Percentiles rank a stretch among this genome's conserved stretches.
phyloP scores from a whole-genome alignment of 2,329 filamentous ascomycete species.

The Coniella vitis region DNA sequence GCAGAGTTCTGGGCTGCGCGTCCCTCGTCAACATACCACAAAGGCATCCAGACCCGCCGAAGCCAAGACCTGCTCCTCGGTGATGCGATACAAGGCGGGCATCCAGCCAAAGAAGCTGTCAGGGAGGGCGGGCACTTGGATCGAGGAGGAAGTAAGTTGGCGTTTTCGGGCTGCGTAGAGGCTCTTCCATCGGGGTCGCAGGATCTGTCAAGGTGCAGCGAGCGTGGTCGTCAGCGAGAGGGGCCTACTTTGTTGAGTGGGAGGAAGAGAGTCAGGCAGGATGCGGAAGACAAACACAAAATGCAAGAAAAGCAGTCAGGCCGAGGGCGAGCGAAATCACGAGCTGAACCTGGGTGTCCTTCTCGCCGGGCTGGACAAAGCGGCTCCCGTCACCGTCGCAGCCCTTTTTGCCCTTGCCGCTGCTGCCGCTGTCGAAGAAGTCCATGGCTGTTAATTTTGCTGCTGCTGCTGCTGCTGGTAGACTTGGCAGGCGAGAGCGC shows the following conservation, averaged over 20 bases:
- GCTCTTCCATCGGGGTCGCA: constrained; percentile 85
- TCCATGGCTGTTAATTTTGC: no score
- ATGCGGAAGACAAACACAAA: constrained; percentile 53
- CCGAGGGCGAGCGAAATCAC: constrained; percentile 66
- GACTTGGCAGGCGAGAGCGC: not conserved
- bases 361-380: constrained; percentile 30
- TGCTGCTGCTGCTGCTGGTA: not conserved
- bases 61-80: constrained; percentile 80
- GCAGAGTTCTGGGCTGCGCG: not conserved
- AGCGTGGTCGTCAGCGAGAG: constrained; percentile 1
- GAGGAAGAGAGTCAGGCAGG: not conserved
- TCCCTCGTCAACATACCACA: constrained; percentile 51
- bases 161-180: constrained; percentile 86
- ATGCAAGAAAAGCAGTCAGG: constrained; percentile 62
- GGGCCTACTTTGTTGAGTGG: not conserved
- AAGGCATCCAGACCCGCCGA: constrained; percentile 93
- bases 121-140: constrained; percentile 68
- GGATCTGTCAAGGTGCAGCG: constrained; percentile 45
- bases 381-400: constrained; percentile 20
- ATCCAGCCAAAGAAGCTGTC: constrained; percentile 92
- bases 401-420: constrained; percentile 7
- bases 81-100: constrained; percentile 72
- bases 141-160: constrained; percentile 48
- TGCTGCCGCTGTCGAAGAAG: constrained; percentile 2
- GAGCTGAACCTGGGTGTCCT: constrained; percentile 57